These are phyloP conservation scores for Thermothelomyces thermophilus DNA, from an alignment of 2,329 filamentous ascomycete genomes.

Conservation along the genomic window DNA sequence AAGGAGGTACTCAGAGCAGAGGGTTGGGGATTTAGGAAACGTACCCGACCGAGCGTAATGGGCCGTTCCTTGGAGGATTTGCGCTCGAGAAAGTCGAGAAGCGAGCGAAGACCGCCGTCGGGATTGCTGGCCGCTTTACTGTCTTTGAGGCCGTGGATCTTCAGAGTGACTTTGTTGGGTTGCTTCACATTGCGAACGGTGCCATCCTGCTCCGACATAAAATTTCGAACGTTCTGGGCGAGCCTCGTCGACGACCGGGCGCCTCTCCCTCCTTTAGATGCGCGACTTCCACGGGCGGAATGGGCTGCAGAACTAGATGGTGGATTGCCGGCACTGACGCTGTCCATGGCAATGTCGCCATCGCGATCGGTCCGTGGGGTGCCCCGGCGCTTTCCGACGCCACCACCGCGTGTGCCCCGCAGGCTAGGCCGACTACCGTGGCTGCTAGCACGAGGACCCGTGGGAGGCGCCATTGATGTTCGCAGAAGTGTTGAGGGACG, in stretches of 20 bases:
- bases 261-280: conserved; percentile 9
- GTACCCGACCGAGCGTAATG: conserved; percentile 71
- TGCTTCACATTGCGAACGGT: conserved; percentile 14
- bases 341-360: conserved; percentile 56
- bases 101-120: conserved; percentile 58
- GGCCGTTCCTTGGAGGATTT: conserved; percentile 54
- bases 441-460: conserved; percentile 20
- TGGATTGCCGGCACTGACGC: conserved; percentile 19
- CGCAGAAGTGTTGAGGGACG: not conserved
- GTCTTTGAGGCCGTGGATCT: conserved; percentile 56
- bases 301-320: conserved; percentile 13
- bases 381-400: conserved; percentile 45
- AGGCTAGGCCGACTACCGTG: not conserved
- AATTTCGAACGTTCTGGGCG: conserved; percentile 21
- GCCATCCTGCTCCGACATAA: conserved; percentile 9
- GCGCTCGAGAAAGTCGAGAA: conserved; percentile 64
- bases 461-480: conserved; percentile 28
- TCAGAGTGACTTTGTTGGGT: conserved; percentile 34
- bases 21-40: conserved; percentile 39
- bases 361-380: conserved; percentile 43
- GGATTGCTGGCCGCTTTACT: conserved; percentile 62
- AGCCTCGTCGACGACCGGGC: conserved; percentile 17
- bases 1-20: conserved; percentile 3
- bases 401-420: conserved; percentile 33
- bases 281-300: conserved; percentile 13